Evolutionary conservation across 78 protist genomes (phyloP).

Genomic region (Dictyostelium intermedium): DNA sequence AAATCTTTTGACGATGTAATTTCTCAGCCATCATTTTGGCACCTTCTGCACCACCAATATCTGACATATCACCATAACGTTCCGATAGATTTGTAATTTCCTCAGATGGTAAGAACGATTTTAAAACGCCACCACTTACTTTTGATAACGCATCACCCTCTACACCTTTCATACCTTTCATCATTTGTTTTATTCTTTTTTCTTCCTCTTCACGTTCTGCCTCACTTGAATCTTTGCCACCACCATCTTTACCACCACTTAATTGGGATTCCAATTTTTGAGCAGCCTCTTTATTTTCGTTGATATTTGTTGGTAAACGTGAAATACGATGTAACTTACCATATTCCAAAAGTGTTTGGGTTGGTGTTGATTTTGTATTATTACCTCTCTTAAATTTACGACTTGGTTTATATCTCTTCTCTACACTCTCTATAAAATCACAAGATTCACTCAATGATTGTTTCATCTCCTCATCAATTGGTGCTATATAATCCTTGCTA

Average conservation of each 20-base stretch:
- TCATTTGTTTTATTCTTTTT: slow-evolving; percentile 63
- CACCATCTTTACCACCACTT: neutral
- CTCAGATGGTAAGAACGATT: slow-evolving; percentile 43
- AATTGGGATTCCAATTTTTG: slow-evolving; percentile 26
- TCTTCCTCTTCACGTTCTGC: slow-evolving; percentile 45
- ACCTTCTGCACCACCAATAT: neutral
- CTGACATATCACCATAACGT: slow-evolving; percentile 14
- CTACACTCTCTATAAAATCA: slow-evolving; percentile 47
- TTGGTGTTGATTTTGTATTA: slow-evolving; percentile 15
- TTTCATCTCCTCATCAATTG: slow-evolving; percentile 57
- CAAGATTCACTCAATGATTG: slow-evolving; percentile 11
- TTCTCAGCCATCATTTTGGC: slow-evolving; percentile 54
- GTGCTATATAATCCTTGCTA: slow-evolving; percentile 62
- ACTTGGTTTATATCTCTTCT: slow-evolving; percentile 43
- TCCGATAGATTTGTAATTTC: slow-evolving; percentile 50
- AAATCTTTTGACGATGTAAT: slow-evolving; percentile 48
- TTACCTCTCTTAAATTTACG: slow-evolving; percentile 50
- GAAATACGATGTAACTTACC: slow-evolving; percentile 64
- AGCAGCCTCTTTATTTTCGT: slow-evolving; percentile 35
- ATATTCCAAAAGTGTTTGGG: slow-evolving; percentile 80
- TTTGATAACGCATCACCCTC: neutral
- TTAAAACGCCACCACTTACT: slow-evolving; percentile 69
- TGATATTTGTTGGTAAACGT: neutral
- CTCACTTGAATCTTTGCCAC: neutral
- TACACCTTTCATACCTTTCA: slow-evolving; percentile 69